These are phyloP conservation scores for Pseudocercospora macadamiae DNA, from an alignment of 2,329 filamentous ascomycete species.

Conservation along the genomic window DNA sequence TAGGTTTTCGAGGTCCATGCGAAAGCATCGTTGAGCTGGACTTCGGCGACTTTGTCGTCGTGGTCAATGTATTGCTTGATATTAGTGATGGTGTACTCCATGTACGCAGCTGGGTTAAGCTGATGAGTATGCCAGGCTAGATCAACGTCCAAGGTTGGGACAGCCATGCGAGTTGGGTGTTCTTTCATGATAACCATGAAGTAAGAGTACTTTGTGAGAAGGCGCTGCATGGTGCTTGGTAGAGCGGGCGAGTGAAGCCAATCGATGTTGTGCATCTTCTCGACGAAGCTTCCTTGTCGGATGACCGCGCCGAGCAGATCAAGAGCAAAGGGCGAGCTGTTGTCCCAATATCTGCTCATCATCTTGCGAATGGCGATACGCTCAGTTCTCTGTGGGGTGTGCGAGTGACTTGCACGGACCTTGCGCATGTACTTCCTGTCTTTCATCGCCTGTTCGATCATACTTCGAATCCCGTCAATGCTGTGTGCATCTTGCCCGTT, in stretches of 20 bases:
- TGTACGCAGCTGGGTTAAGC: slow-evolving; percentile 67
- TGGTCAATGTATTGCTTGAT: slow-evolving; percentile 71
- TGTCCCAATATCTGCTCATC: slow-evolving; percentile 73
- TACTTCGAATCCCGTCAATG: slow-evolving; percentile 48
- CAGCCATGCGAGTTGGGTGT: slow-evolving; percentile 54
- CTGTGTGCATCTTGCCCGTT: background rate
- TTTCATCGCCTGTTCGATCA: slow-evolving; percentile 54
- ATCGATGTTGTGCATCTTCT: slow-evolving; percentile 76
- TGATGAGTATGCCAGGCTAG: slow-evolving; percentile 83
- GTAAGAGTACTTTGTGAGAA: slow-evolving; percentile 66
- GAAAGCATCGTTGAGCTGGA: slow-evolving; percentile 65
- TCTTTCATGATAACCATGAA: slow-evolving; percentile 64
- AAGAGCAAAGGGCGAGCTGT: slow-evolving; percentile 65
- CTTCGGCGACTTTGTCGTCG: slow-evolving; percentile 79
- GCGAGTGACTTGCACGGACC: slow-evolving; percentile 33
- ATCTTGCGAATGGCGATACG: slow-evolving; percentile 61
- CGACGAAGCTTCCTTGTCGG: slow-evolving; percentile 66
- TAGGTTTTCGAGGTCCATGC: slow-evolving; percentile 74
- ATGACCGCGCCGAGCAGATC: slow-evolving; percentile 68
- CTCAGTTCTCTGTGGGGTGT: slow-evolving; percentile 24
- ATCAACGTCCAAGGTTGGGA: slow-evolving; percentile 75
- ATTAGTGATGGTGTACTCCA: slow-evolving; percentile 54
- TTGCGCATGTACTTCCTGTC: slow-evolving; percentile 43
- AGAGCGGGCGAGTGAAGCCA: slow-evolving; percentile 75
- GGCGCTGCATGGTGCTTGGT: slow-evolving; percentile 63